phyloP scores from a whole-genome alignment of 2,329 filamentous ascomycete genomes.

The Pezicula radicicola region DNA sequence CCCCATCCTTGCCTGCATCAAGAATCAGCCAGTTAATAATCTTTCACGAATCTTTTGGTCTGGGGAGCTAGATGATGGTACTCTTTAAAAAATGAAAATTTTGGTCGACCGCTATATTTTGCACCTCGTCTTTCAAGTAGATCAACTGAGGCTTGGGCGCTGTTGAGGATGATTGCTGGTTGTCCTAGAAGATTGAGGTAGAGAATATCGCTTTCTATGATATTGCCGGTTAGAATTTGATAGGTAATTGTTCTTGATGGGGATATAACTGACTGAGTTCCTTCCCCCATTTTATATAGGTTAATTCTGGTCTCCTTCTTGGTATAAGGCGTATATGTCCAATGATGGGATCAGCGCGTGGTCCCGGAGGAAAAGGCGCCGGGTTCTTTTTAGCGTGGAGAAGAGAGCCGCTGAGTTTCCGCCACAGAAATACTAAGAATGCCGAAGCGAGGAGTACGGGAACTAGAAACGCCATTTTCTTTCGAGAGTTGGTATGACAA shows the following conservation, averaged over 20 bases:
- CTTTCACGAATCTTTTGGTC: slow-evolving; percentile 23
- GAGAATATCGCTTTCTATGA: slow-evolving; percentile 9
- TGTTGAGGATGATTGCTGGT: slow-evolving; percentile 40
- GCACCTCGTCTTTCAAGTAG: slow-evolving; percentile 40
- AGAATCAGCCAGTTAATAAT: background rate
- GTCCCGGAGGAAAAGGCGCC: background rate
- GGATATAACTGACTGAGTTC: background rate
- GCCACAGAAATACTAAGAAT: background rate
- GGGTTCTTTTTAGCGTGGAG: background rate
- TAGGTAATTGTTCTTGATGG: background rate
- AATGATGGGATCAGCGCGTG: slow-evolving; percentile 1
- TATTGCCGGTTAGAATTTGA: background rate
- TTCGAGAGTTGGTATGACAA: background rate
- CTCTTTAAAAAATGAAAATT: slow-evolving; percentile 30
- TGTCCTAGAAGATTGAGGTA: slow-evolving; percentile 21
- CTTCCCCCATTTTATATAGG: background rate
- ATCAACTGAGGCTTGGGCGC: slow-evolving; percentile 35
- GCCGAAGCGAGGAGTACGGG: background rate
- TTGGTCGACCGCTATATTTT: slow-evolving; percentile 42
- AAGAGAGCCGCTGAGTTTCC: background rate
- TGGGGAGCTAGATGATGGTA: background rate
- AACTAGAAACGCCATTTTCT: background rate
- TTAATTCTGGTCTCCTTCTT: background rate
- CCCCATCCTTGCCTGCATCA: slow-evolving; percentile 31
- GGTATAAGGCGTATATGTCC: background rate